phyloP scores from a whole-genome alignment of 2,329 filamentous ascomycete genomes.

The Sporothrix phasma region DNA sequence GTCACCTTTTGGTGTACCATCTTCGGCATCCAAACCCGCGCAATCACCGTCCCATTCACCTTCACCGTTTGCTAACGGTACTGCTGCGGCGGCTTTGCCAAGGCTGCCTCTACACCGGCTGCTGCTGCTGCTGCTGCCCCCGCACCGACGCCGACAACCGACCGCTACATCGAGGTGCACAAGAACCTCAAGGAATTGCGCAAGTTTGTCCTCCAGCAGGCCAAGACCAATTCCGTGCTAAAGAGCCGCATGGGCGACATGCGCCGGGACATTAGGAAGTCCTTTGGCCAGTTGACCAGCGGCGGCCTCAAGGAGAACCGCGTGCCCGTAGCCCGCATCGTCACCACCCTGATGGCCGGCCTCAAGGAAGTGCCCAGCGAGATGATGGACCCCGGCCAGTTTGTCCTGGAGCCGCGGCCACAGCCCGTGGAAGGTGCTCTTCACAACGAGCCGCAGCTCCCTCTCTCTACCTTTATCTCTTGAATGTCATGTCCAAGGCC shows the following conservation, averaged over 20 bases:
- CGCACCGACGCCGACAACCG: constrained; percentile 18
- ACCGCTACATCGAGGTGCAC: constrained; percentile 51
- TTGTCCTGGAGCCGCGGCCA: constrained; percentile 33
- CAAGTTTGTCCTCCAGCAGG: constrained; percentile 38
- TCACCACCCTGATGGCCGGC: constrained; percentile 41
- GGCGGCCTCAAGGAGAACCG: constrained; percentile 33
- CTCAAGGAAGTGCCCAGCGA: constrained; percentile 39
- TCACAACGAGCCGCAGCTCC: constrained; percentile 39
- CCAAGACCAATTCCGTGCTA: constrained; percentile 45
- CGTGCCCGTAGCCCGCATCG: constrained; percentile 42
- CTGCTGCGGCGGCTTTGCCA: background rate
- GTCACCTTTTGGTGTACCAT: background rate
- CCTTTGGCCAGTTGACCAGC: constrained; percentile 61
- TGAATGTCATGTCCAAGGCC: constrained; percentile 61
- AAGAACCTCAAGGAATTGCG: constrained; percentile 53
- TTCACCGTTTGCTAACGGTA: background rate
- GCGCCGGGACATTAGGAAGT: constrained; percentile 60
- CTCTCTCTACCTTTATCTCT: constrained; percentile 57
- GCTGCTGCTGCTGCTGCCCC: constrained; percentile 1
- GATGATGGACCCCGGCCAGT: constrained; percentile 42
- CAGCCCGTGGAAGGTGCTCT: constrained; percentile 32
- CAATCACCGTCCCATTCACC: background rate
- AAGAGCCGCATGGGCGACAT: constrained; percentile 62
- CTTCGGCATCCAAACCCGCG: background rate
- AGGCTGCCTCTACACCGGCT: constrained; percentile 2